Conservation (phyloP, 2,329 filamentous ascomycete species). For the Ophiostoma novo-ulmi region DNA sequence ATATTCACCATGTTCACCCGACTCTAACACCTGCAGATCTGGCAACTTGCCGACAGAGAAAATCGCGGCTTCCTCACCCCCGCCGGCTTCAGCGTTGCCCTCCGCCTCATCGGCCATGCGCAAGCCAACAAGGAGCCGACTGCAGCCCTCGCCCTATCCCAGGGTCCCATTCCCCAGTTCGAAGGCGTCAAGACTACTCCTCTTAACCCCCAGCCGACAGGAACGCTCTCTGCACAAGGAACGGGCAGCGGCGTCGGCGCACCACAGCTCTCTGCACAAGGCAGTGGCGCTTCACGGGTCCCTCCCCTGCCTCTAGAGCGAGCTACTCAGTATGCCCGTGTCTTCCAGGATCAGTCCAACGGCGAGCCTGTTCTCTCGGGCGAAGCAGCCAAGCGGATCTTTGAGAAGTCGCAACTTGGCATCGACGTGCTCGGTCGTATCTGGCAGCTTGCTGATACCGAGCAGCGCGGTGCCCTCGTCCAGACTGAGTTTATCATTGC, state of each 20-base stretch:
- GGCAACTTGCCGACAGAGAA: slow-evolving; percentile 96
- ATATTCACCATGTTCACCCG: no score
- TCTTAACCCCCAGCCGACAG: slow-evolving; percentile 31
- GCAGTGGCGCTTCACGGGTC: slow-evolving; percentile 60
- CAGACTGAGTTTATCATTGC: slow-evolving; percentile 93
- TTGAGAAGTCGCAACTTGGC: slow-evolving; percentile 83
- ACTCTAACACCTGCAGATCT: slow-evolving; percentile 60
- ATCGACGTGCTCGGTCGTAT: slow-evolving; percentile 91
- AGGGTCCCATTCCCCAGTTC: slow-evolving; percentile 86
- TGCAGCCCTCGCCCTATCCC: slow-evolving; percentile 74
- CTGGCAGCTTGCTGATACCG: slow-evolving; percentile 91
- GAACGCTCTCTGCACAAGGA: slow-evolving; percentile 49
- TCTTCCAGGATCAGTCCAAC: slow-evolving; percentile 85
- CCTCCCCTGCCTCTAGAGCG: slow-evolving; percentile 85
- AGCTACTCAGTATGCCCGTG: slow-evolving; percentile 76
- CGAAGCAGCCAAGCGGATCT: slow-evolving; percentile 86
- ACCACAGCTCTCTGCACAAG: slow-evolving; percentile 24
- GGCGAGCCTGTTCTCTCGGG: slow-evolving; percentile 69
- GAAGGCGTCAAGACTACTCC: slow-evolving; percentile 56
- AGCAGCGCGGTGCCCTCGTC: slow-evolving; percentile 81
- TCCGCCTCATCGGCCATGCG: slow-evolving; percentile 92
- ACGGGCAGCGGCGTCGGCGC: slow-evolving; percentile 46
- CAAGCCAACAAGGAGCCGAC: slow-evolving; percentile 81
- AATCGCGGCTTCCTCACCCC: slow-evolving; percentile 92
- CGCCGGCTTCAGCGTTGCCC: slow-evolving; percentile 84